Base-by-base conservation (phyloP, 352 stramenopile species). In the Phytopythium aichiense region DNA sequence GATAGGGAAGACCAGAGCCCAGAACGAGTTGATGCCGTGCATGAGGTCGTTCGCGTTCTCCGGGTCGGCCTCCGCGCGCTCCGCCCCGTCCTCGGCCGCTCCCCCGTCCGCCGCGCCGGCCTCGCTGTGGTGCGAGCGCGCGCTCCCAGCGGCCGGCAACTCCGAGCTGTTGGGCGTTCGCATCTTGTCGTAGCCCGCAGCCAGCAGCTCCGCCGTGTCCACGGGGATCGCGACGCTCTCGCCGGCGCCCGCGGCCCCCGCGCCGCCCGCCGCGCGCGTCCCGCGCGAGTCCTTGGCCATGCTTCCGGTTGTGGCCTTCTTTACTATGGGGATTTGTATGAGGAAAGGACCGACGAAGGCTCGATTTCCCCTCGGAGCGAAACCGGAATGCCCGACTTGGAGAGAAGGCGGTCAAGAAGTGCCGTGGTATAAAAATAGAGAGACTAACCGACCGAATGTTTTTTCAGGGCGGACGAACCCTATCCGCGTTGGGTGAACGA, bases 21-120 rank as follows among this genome's bases (percentile, higher is more conserved):
- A 93, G 69, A 95, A 95, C 51, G 84, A 93, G 67, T 93, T 92
- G 62, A 95, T 84, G 56, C 84, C 82, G 72, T 95, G 86, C 84
- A 93, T 92, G 25, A 95, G 68, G 52, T 91, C 86, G 25, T 85
- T 80, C 33, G 80, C 78, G 18, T 67, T 63, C 35, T 84, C 79
- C 18, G 57, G 63, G 11, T 73, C 56, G 13, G 69, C 43, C 13
- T 65, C 38, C 2, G 30, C 50, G 33, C 58, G 50, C 25, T 15
- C 20, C 33, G 33, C 33, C 1, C 31, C 25, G 11, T 18, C 31
- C 16, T 57, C 56, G 20, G 3, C 16, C 6, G 22, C 40, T 3
- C 0, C 43, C 28, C 63, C 60, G 31, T 66, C 53, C 30, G 20
- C 55, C 30, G 49, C 51, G 4, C 61, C 54, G 31, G 46, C 50